These are phyloP conservation scores for Cylindrotheca fusiformis DNA, from an alignment of 108 stramenopile genomes.

Conservation along the genomic window DNA sequence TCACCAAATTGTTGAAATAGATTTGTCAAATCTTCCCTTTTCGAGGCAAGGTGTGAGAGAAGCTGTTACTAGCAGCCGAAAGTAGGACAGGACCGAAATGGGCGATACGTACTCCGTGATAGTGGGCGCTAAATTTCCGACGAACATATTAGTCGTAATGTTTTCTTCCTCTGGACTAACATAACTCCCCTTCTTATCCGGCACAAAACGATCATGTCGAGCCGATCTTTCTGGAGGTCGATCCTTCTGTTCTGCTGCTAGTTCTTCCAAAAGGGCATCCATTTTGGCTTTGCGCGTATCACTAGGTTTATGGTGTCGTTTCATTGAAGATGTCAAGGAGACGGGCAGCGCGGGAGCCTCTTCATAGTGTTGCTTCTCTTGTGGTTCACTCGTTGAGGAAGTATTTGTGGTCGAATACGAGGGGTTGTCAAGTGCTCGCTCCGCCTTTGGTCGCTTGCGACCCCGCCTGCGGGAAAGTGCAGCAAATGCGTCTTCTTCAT, in stretches of 20 bases:
- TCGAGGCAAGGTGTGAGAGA: background rate
- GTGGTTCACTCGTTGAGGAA: background rate
- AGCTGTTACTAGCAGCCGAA: background rate
- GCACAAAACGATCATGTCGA: conserved; percentile 28
- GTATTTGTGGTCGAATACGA: background rate
- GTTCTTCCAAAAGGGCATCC: conserved; percentile 73
- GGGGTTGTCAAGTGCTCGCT: background rate
- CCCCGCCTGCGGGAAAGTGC: conserved; percentile 23
- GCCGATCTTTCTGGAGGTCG: conserved; percentile 1
- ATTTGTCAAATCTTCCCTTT: conserved; percentile 37
- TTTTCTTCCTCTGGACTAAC: conserved; percentile 73
- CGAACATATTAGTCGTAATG: conserved; percentile 82
- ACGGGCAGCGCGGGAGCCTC: conserved; percentile 9
- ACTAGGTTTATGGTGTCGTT: conserved; percentile 52
- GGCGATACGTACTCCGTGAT: conserved; percentile 79
- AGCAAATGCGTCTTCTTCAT: conserved; percentile 48
- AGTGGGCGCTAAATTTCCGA: conserved; percentile 84
- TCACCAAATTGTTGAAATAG: conserved; percentile 87
- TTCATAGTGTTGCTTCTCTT: background rate
- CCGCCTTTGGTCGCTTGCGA: conserved; percentile 3
- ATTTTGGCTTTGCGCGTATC: conserved; percentile 66
- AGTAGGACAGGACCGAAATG: background rate
- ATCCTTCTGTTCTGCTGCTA: conserved; percentile 41
- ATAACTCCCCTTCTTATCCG: conserved; percentile 69
- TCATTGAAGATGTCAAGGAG: conserved; percentile 49